A percentile compares a stretch with the other conserved stretches of the same genome.
These are phyloP conservation scores for Pyrus bretschneideri DNA, from an alignment of 306 rosid species.

Conservation along the genomic window DNA sequence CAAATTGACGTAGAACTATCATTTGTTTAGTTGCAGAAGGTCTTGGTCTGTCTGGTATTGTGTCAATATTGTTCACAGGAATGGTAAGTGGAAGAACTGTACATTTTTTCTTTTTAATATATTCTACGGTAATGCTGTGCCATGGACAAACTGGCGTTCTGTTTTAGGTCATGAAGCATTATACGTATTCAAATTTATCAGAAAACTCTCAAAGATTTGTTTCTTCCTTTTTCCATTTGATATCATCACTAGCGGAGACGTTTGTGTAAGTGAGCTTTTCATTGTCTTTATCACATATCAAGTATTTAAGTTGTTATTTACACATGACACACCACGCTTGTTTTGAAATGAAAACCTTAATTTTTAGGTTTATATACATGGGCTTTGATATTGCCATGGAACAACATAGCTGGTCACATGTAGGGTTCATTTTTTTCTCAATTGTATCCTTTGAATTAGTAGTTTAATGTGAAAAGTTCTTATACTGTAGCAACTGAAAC, in stretches of 20 bases:
- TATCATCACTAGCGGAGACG: slow-evolving; percentile 97
- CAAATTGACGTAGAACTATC: slow-evolving; percentile 11
- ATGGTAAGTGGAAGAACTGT: slow-evolving; percentile 54
- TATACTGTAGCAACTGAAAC: neutral
- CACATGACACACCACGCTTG: slow-evolving; percentile 9
- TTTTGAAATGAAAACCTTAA: slow-evolving; percentile 1
- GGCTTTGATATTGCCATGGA: slow-evolving; percentile 99
- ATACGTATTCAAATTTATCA: slow-evolving; percentile 82
- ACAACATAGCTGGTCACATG: slow-evolving; percentile 97
- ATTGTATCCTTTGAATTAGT: slow-evolving; percentile 68
- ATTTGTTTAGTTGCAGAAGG: slow-evolving; percentile 72
- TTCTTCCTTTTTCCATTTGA: slow-evolving; percentile 82
- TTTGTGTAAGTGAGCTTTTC: slow-evolving; percentile 63
- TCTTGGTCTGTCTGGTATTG: slow-evolving; percentile 91
- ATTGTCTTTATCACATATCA: slow-evolving; percentile 1
- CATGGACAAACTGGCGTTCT: slow-evolving; percentile 16
- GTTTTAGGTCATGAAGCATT: slow-evolving; percentile 95
- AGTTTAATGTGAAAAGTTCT: slow-evolving; percentile 2
- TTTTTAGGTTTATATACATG: slow-evolving; percentile 94
- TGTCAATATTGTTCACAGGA: slow-evolving; percentile 94
- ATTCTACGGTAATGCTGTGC: slow-evolving; percentile 9
- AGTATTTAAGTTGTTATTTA: slow-evolving; percentile 1
- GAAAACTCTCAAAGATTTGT: slow-evolving; percentile 88
- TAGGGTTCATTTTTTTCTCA: slow-evolving; percentile 95
- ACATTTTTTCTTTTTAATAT: slow-evolving; percentile 1